Conservation (phyloP, 1,284 basidiomycete species). For the Inonotus hispidus region DNA sequence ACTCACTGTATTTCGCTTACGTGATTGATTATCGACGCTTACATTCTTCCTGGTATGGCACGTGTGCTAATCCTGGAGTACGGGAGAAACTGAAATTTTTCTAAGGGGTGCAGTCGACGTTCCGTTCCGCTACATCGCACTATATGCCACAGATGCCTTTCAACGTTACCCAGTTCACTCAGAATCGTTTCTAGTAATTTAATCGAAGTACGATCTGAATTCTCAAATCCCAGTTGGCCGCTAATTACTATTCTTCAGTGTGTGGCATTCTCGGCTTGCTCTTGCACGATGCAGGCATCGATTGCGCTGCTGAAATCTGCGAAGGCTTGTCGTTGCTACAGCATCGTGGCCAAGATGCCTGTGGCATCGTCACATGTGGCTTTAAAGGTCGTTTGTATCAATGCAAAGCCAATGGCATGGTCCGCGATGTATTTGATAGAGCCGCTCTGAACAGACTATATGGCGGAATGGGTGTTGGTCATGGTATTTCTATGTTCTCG, state of each 20-base stretch:
- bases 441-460: slow-evolving; percentile 72
- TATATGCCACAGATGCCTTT: background rate
- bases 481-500: slow-evolving; percentile 57
- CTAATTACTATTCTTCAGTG: slow-evolving; percentile 41
- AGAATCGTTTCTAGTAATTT: background rate
- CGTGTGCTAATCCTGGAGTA: background rate
- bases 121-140: no score
- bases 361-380: slow-evolving; percentile 96
- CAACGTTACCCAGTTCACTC: background rate
- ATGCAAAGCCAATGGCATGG: slow-evolving; percentile 99
- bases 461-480: slow-evolving; percentile 97
- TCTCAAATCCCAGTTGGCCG: background rate
- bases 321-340: slow-evolving; percentile 90
- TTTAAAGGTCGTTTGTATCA: slow-evolving; percentile 94
- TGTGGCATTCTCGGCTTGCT: slow-evolving; percentile 88
- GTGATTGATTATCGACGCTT: background rate
- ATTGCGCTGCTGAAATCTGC: slow-evolving; percentile 82
- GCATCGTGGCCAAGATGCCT: slow-evolving; percentile 97
- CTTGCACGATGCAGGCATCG: slow-evolving; percentile 68
- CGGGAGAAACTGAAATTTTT: no score
- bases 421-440: slow-evolving; percentile 93
- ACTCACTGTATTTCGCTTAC: background rate
- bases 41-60: background rate
- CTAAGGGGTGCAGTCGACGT: no score
- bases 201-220: background rate